Evolutionary conservation across 352 stramenopile species (phyloP), one percentile per base, ranked within the genome.

Genomic region (Pythium rhizo-oryzae): DNA sequence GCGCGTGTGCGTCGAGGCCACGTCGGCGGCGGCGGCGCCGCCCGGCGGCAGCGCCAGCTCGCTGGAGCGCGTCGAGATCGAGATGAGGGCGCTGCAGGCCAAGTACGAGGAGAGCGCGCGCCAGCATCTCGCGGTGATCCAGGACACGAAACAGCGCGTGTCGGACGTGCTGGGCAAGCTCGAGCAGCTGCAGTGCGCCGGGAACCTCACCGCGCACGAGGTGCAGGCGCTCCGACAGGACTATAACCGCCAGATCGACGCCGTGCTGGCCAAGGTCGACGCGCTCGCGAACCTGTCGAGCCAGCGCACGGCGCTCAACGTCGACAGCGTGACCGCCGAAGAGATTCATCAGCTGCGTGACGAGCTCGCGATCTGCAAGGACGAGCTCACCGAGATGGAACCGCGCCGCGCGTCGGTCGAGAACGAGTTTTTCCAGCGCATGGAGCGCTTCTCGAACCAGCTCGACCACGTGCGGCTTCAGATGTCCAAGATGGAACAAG

Each of bases 401-500:
- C 59, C 64, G 18, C 56, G 69, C 33, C 64, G 71, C 11, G 44
- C 61, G 16, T 28, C 59, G 16, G 25, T 70, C 8, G 46, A 71
- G 21, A 49, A 62, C 30, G 53, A 66, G 23, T 53, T 77, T 37
- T 51, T 71, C 12, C 33, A 67, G 24, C 65, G 75, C n/a, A 87
- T 91, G 25, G 75, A 86, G n/a, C 1, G 68, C 2, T 80, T 84
- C 15, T 65, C 84, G 35, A 60, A 47, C 5, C 81, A 87, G 37
- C 59, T 91, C 47, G 67, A 85, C 33, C 68, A 81, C 23, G 58
- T 90, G 25, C 74, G 77, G 3, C 55, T 77, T 13, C 76, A 90
- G 44, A 84, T 91, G 74, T 79, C 71, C 43, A 76, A 82, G 70
- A 62, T 90, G 19, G 79, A 85, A 53, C 80, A 87, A 51, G 65